Base-by-base conservation (phyloP, 116 monocot genomes). In the Thalassia testudinum region DNA sequence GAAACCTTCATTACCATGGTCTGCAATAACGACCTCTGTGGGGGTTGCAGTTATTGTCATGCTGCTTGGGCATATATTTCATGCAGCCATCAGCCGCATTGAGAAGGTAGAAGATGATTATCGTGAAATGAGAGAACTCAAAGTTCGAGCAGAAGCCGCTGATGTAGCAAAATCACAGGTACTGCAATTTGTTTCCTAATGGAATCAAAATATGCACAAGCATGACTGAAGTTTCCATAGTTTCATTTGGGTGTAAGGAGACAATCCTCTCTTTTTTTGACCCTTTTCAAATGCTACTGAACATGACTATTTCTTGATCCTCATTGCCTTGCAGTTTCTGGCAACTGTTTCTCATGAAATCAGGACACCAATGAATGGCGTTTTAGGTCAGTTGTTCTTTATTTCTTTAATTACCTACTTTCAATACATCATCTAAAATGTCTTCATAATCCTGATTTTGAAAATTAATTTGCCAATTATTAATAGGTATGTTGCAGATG, bases 81-180 rank as follows among this genome's bases (percentile, higher is more conserved):
- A 85, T 69, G 81, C 78, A n/a, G 81, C 81, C 40, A 42, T 82
- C 56, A 76, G 78, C 53, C 73, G 78, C 26, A 81, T 91, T 62
- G 91, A 81, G 50, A 76, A 85, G 63, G 85, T 78, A 0, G 82
- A 85, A 68, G 85, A 91, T 71, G 85, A 85, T 63, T 91, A 81
- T 45, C 61, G 38, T 37, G 66, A 78, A 71, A 91, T 91, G 91
- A 71, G 65, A 54, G 91, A 81, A 12, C 59, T 91, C 19, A 91
- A 91, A 71, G 76, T 52, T n/a, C 73, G 82, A 66, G 91, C 85
- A 40, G 91, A 91, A 68, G 85, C 75, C 53, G 91, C 91, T 49
- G 85, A 91, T 62, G 69, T 91, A 58, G 91, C 91, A 54, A 91
- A 91, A 59, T 91, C 91, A 24, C 91, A 81, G 78, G 90, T 84